A percentile compares a stretch with the other conserved stretches of the same genome.
Evolutionary conservation across 2,329 filamentous ascomycete genomes (phyloP).

Genomic region (Ophiostoma angusticollis): DNA sequence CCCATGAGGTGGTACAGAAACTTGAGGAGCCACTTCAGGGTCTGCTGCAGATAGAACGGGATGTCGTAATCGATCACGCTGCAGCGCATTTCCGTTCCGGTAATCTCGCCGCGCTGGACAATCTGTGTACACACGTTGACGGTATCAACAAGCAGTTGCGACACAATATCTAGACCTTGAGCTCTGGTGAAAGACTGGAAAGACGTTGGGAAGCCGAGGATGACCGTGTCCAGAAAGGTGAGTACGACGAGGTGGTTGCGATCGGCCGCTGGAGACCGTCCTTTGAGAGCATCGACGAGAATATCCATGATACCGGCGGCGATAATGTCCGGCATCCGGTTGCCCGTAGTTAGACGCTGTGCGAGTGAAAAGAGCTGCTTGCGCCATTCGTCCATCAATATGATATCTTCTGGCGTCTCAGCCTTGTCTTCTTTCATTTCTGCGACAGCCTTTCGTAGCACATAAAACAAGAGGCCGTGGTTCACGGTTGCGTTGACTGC

Average conservation of each 20-base stretch:
- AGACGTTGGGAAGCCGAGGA: conserved; percentile 74
- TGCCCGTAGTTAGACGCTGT: conserved; percentile 62
- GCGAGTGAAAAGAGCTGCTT: conserved; percentile 81
- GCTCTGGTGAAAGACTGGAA: conserved; percentile 72
- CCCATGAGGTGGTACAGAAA: conserved; percentile 93
- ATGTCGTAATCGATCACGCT: conserved; percentile 85
- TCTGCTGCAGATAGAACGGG: conserved; percentile 85
- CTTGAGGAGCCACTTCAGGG: conserved; percentile 85
- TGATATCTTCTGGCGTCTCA: conserved; percentile 46
- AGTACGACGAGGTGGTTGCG: conserved; percentile 74
- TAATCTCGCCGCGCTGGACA: conserved; percentile 57
- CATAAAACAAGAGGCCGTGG: conserved; percentile 86
- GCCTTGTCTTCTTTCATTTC: conserved; percentile 53
- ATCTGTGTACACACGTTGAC: conserved; percentile 57
- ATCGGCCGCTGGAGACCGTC: conserved; percentile 70
- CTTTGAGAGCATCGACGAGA: conserved; percentile 73
- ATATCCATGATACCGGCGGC: conserved; percentile 82
- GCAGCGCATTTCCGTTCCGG: conserved; percentile 56
- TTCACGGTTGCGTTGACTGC: conserved; percentile 94
- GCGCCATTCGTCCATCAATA: conserved; percentile 76
- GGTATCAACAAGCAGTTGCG: conserved; percentile 72
- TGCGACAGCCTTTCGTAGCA: conserved; percentile 79
- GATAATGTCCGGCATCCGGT: conserved; percentile 69
- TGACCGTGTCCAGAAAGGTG: conserved; percentile 75
- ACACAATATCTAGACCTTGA: conserved; percentile 77